phyloP scores from a whole-genome alignment of 192 early-diverging fungal species.

The Geranomyces michiganensis region DNA sequence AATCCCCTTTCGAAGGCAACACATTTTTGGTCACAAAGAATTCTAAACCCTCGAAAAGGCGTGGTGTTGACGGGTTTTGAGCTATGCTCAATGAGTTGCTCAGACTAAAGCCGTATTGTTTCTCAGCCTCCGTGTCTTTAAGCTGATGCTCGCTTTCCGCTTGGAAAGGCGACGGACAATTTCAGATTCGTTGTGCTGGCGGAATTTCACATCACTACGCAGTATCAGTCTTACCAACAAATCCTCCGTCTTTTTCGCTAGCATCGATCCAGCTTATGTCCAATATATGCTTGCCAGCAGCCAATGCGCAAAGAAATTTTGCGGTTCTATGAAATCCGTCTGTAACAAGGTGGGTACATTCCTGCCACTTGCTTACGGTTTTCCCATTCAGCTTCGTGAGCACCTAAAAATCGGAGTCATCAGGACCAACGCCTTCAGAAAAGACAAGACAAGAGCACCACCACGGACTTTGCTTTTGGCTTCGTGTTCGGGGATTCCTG shows the following conservation, averaged over 20 bases:
- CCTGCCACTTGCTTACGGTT: constrained; percentile 36
- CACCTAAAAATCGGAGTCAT: constrained; percentile 13
- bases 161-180: neutral
- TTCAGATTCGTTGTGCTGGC: neutral
- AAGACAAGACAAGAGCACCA: neutral
- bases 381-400: constrained; percentile 34
- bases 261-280: constrained; percentile 53
- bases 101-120: constrained; percentile 45
- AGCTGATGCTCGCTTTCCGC: constrained; percentile 45
- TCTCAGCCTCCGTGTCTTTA: constrained; percentile 46
- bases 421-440: neutral
- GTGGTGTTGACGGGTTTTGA: neutral
- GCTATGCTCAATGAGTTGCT: constrained; percentile 25
- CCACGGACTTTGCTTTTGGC: constrained; percentile 16
- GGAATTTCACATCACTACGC: neutral
- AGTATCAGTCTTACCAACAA: constrained; percentile 38
- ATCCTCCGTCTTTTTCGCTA: constrained; percentile 40
- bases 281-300: constrained; percentile 50
- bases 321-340: constrained; percentile 51
- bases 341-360: constrained; percentile 55
- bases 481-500: constrained; percentile 34
- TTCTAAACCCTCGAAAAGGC: constrained; percentile 35
- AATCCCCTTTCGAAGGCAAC: constrained; percentile 36
- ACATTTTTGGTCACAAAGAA: constrained; percentile 45
- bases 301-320: constrained; percentile 52